A percentile compares a stretch with the other conserved stretches of the same genome.
Conservation (phyloP, 331 rosid species). For the Acacia pycnantha region DNA sequence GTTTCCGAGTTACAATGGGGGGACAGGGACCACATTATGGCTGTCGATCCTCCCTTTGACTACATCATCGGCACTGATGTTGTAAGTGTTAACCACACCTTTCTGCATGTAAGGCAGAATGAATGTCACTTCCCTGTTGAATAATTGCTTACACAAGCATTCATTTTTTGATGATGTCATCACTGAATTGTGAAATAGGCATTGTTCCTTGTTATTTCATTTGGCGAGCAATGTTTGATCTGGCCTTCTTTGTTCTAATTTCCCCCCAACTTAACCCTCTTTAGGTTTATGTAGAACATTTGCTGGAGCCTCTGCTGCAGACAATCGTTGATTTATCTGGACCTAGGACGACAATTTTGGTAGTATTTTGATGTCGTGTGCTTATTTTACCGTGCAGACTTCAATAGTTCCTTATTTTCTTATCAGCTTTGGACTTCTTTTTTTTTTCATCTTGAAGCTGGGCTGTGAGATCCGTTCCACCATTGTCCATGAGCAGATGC, state of each 20-base stretch:
- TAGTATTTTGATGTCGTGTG: constrained; percentile 21
- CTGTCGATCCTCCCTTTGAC: constrained; percentile 90
- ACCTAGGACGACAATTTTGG: constrained; percentile 80
- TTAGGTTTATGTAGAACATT: constrained; percentile 85
- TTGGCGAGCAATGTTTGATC: constrained; percentile 3
- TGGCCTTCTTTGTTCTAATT: not conserved
- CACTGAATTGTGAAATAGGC: not conserved
- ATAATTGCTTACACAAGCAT: not conserved
- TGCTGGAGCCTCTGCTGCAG: constrained; percentile 79
- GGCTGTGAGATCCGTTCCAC: constrained; percentile 91
- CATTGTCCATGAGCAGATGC: constrained; percentile 91
- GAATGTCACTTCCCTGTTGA: constrained; percentile 2
- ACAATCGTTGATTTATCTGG: constrained; percentile 81
- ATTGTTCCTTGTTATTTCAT: not conserved
- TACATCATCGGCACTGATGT: constrained; percentile 89
- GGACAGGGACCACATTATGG: constrained; percentile 68
- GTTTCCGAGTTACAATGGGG: constrained; percentile 92
- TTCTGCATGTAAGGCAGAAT: constrained; percentile 16
- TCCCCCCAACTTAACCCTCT: constrained; percentile 13
- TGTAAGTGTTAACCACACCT: constrained; percentile 49
- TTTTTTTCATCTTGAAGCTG: constrained; percentile 54
- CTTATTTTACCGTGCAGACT: not conserved
- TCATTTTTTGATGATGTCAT: not conserved
- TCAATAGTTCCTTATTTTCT: not conserved
- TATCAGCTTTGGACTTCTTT: constrained; percentile 5